These are phyloP conservation scores for Talaromyces thailandensis DNA, from an alignment of 495 filamentous ascomycete genomes.

Conservation along the genomic window DNA sequence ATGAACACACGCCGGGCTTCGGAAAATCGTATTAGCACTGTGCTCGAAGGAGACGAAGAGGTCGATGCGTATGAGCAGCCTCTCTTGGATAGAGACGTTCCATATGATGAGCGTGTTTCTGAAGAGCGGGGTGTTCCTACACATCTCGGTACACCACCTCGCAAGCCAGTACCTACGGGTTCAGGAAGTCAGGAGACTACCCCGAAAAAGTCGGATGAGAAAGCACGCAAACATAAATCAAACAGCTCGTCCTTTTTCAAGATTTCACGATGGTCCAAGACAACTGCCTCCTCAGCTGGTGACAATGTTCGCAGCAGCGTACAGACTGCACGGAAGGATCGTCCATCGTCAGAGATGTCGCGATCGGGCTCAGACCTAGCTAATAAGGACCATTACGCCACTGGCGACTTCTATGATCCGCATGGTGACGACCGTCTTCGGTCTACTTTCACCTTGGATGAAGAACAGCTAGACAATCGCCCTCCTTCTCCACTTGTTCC, in stretches of 20 bases:
- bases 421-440: constrained; percentile 66
- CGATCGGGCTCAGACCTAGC: constrained; percentile 65
- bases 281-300: constrained; percentile 72
- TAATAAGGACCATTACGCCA: constrained; percentile 44
- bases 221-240: constrained; percentile 84
- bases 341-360: constrained; percentile 48
- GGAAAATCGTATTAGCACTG: constrained; percentile 78
- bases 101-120: constrained; percentile 17
- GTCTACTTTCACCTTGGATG: constrained; percentile 50
- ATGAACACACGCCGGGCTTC: constrained; percentile 53
- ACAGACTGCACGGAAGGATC: constrained; percentile 37
- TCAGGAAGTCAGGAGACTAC: constrained; percentile 67
- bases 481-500: constrained; percentile 56
- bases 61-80: constrained; percentile 48
- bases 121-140: constrained; percentile 50
- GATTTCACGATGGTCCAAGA: constrained; percentile 95
- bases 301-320: constrained; percentile 45
- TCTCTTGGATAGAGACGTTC: constrained; percentile 27
- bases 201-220: constrained; percentile 58
- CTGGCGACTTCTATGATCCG: constrained; percentile 52
- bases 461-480: constrained; percentile 40
- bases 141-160: constrained; percentile 67
- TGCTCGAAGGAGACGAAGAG: constrained; percentile 71
- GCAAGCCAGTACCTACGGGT: constrained; percentile 43
- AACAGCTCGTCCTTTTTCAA: constrained; percentile 84